Evolutionary conservation across 176 grass and related monocot genomes (phyloP).

Genomic region (Stipa capillata): DNA sequence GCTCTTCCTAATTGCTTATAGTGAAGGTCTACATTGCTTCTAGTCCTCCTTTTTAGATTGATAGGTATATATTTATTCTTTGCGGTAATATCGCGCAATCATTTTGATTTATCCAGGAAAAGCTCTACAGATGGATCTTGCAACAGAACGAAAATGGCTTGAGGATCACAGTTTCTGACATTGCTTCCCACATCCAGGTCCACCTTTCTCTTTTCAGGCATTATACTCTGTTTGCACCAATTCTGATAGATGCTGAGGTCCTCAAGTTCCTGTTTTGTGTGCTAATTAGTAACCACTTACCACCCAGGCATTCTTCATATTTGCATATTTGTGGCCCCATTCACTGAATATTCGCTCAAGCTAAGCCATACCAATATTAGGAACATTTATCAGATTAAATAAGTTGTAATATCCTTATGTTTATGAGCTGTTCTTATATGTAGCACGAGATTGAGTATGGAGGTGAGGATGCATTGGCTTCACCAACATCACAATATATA

Average conservation of each 20-base stretch:
- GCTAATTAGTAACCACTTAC: not conserved
- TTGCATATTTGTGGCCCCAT: not conserved
- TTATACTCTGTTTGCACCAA: not conserved
- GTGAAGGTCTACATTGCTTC: not conserved
- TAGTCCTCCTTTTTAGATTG: not conserved
- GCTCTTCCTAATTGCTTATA: not conserved
- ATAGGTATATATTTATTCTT: not conserved
- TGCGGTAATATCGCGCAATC: not conserved
- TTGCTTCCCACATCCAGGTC: slow-evolving; percentile 26
- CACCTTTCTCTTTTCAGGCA: not conserved
- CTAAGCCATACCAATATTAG: not conserved
- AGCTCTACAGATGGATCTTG: slow-evolving; percentile 21
- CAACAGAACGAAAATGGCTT: slow-evolving; percentile 7
- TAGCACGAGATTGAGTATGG: slow-evolving; percentile 23
- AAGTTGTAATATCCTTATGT: no score
- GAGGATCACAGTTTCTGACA: slow-evolving; percentile 7
- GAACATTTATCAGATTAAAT: not conserved
- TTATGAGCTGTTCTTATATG: not conserved
- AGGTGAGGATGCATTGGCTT: not conserved
- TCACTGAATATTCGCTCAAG: not conserved
- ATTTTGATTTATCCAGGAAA: slow-evolving; percentile 20
- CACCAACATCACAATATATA: slow-evolving; percentile 7
- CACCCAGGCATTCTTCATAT: not conserved
- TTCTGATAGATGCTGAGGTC: not conserved
- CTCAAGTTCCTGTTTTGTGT: no score